phyloP scores from a whole-genome alignment of 2,329 filamentous ascomycete genomes.

The Apiospora kogelbergensis region DNA sequence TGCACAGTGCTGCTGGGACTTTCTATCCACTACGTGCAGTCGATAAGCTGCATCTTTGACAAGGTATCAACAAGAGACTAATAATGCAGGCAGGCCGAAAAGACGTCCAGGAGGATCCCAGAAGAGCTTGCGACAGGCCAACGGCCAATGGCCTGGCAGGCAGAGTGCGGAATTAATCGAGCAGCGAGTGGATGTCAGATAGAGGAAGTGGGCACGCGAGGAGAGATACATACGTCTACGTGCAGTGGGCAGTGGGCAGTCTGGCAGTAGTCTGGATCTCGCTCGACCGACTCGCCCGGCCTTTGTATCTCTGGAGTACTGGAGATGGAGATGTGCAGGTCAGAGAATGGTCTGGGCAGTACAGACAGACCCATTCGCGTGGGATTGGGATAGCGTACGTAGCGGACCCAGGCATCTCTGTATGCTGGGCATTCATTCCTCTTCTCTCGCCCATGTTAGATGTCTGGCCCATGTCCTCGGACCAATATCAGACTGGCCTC shows the following conservation, averaged over 20 bases:
- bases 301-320: neutral
- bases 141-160: neutral
- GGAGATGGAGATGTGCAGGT: neutral
- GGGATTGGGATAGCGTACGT: neutral
- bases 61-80: neutral
- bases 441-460: neutral
- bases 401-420: neutral
- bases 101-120: neutral
- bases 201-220: neutral
- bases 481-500: constrained; percentile 4
- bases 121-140: neutral
- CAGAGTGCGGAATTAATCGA: neutral
- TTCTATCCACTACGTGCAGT: neutral
- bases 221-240: neutral
- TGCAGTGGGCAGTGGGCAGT: neutral
- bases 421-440: neutral
- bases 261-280: neutral
- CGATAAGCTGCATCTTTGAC: constrained; percentile 5
- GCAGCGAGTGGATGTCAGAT: neutral
- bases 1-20: constrained; percentile 3
- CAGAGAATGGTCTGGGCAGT: neutral
- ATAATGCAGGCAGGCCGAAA: neutral
- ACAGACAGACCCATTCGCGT: neutral
- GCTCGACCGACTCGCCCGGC: neutral
- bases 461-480: constrained; percentile 2